phyloP scores from a whole-genome alignment of 805 yeast genomes.

The Yamadazyma ubonensis region DNA sequence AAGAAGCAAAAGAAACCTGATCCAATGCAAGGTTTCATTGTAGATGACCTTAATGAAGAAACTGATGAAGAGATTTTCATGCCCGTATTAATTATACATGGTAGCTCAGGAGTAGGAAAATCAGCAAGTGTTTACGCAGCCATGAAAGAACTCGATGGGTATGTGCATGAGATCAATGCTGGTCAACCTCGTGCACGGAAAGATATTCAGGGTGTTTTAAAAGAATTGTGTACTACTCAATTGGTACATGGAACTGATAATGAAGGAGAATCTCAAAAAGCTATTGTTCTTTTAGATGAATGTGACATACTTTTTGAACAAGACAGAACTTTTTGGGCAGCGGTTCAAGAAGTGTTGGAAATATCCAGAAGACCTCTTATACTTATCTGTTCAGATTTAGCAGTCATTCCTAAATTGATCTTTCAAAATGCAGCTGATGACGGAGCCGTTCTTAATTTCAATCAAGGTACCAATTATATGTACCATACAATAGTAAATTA shows the following conservation, averaged over 20 bases:
- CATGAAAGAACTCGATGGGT: constrained; percentile 60
- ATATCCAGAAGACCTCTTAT: constrained; percentile 69
- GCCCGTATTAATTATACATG: constrained; percentile 66
- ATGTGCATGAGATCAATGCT: constrained; percentile 78
- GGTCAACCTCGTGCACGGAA: constrained; percentile 71
- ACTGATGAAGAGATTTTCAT: constrained; percentile 45
- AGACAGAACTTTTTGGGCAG: constrained; percentile 80
- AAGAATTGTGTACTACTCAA: constrained; percentile 83
- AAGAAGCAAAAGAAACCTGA: constrained; percentile 21
- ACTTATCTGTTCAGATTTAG: constrained; percentile 56
- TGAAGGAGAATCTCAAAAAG: constrained; percentile 45
- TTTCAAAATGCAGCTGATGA: constrained; percentile 46
- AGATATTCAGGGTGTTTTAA: constrained; percentile 62
- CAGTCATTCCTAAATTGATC: constrained; percentile 48
- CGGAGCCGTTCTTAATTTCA: constrained; percentile 26
- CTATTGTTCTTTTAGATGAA: constrained; percentile 79
- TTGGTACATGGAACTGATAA: constrained; percentile 51
- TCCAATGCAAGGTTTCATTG: constrained; percentile 36
- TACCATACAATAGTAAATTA: constrained; percentile 30
- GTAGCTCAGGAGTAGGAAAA: constrained; percentile 77
- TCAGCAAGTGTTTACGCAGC: constrained; percentile 70
- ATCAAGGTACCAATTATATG: constrained; percentile 6
- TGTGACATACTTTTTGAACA: constrained; percentile 76
- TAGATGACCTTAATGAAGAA: constrained; percentile 24
- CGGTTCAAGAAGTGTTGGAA: constrained; percentile 58